These are phyloP conservation scores for Cystoderma amianthinum DNA, from an alignment of 768 basidiomycete genomes.

Conservation along the genomic window DNA sequence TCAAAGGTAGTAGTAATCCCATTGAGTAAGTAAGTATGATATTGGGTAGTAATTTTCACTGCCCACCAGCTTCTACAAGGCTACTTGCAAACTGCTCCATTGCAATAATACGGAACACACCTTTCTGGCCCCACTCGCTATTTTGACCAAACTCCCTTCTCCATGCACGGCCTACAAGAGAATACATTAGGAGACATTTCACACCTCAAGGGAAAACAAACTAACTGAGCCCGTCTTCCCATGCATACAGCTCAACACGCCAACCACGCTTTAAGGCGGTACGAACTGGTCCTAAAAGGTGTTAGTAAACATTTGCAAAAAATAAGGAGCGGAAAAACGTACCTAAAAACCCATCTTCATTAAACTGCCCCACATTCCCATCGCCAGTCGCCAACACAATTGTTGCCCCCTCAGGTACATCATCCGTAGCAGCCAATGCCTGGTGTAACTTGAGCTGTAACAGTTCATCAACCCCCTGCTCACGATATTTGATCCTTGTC, in stretches of 20 bases:
- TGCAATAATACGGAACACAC: conserved; percentile 49
- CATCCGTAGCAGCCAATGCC: conserved; percentile 65
- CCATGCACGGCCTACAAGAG: conserved; percentile 52
- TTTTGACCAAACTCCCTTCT: conserved; percentile 61
- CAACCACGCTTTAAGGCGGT: conserved; percentile 86
- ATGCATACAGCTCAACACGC: conserved; percentile 92
- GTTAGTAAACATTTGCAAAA: background rate
- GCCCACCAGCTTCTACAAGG: conserved; percentile 38
- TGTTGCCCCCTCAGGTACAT: conserved; percentile 59
- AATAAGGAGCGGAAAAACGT: conserved; percentile 5
- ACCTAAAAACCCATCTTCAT: conserved; percentile 85
- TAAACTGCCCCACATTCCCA: conserved; percentile 88
- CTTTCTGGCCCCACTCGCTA: conserved; percentile 40
- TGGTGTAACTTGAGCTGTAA: conserved; percentile 91
- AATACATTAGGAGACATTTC: background rate
- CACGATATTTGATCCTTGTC: conserved; percentile 58
- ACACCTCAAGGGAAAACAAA: background rate
- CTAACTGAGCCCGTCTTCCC: conserved; percentile 76
- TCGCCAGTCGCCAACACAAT: conserved; percentile 94
- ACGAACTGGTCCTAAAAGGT: conserved; percentile 66
- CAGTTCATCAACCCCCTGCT: conserved; percentile 94
- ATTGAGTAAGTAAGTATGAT: too few relatives aligned
- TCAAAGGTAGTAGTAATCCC: too few relatives aligned
- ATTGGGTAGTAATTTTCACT: too few relatives aligned
- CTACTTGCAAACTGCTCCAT: conserved; percentile 64